Conservation (phyloP, 306 rosid species). For the Albizia julibrissin region DNA sequence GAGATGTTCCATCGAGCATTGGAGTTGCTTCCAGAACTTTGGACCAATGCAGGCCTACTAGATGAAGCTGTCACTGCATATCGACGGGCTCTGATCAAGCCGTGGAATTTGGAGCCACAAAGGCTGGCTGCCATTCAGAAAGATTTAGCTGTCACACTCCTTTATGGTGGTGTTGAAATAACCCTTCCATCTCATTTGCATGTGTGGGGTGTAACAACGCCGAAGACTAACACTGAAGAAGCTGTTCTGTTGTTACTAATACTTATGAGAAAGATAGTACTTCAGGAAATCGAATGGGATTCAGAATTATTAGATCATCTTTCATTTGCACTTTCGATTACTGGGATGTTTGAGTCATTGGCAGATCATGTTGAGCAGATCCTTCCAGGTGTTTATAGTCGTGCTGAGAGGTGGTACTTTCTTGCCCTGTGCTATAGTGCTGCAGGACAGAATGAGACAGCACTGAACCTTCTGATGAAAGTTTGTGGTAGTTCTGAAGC, state of each 20-base stretch:
- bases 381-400: conserved; percentile 65
- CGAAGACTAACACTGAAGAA: conserved; percentile 69
- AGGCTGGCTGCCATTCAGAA: conserved; percentile 71
- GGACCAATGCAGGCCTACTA: conserved; percentile 72
- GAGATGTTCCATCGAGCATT: conserved; percentile 82
- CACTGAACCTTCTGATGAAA: conserved; percentile 75
- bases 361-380: conserved; percentile 79
- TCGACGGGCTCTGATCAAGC: conserved; percentile 69
- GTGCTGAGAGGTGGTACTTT: conserved; percentile 83
- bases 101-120: conserved; percentile 76
- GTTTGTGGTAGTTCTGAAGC: conserved; percentile 77
- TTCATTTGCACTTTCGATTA: conserved; percentile 75
- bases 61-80: conserved; percentile 78
- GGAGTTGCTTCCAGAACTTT: conserved; percentile 77
- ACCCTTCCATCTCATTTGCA: conserved; percentile 59
- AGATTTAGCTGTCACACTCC: conserved; percentile 69
- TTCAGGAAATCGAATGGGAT: conserved; percentile 76
- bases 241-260: conserved; percentile 68
- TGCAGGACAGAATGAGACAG: conserved; percentile 64
- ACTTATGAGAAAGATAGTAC: conserved; percentile 62
- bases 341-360: conserved; percentile 65
- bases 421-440: conserved; percentile 94
- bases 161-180: conserved; percentile 82
- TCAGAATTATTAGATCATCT: conserved; percentile 74
- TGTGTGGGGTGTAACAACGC: conserved; percentile 56